Base-by-base conservation (phyloP, 345 rosid genomes). In the Syzygium oleosum region DNA sequence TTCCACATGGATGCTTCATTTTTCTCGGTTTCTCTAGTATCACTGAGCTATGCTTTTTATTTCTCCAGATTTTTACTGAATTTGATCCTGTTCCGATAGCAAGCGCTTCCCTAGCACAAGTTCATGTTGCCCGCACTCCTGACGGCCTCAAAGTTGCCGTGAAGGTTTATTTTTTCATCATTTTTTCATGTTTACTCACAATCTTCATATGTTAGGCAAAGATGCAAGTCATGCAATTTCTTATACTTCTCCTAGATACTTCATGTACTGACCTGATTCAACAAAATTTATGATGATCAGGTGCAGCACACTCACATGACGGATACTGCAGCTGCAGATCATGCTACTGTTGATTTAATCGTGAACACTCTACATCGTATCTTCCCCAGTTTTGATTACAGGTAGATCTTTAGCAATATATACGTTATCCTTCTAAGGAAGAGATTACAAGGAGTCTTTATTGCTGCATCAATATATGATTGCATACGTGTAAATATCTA, bases 81-180 rank as follows among this genome's bases (percentile, higher is more conserved):
- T 96, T 98, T 91, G 96, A 98, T 88, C 96, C 98, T 84, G 96
- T 93, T 91, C 99, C 99, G 2, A 93, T 98, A 85, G 99, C 99
- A 65, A 98, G 99, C 91, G 99, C 99, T 91, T 96, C 99, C 86
- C 97, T 98, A 85, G 99, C 99, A 84, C 99, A 98, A 96, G 99
- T 98, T 91, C 99, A 98, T 94, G 95, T 96, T 92, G 99, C 99
- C 89, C 91, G 88, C 34, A 95, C 94, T 2, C 92, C 53, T 85
- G 94, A 93, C 87, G 98, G 98, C 68, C 91, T 90, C 91, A 98
- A 96, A 92, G 96, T 98, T 86, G 98, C 98, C 78, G 98, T 96
- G 88, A 98, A 96, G 99, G 99, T 98, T 68, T 73, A 87, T 87
- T n/a, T 12, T 86, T 88, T 61, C 85, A 55, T 43, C 86, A 85